phyloP scores from a whole-genome alignment of 768 basidiomycete genomes.

The Boletellus ananiceps region DNA sequence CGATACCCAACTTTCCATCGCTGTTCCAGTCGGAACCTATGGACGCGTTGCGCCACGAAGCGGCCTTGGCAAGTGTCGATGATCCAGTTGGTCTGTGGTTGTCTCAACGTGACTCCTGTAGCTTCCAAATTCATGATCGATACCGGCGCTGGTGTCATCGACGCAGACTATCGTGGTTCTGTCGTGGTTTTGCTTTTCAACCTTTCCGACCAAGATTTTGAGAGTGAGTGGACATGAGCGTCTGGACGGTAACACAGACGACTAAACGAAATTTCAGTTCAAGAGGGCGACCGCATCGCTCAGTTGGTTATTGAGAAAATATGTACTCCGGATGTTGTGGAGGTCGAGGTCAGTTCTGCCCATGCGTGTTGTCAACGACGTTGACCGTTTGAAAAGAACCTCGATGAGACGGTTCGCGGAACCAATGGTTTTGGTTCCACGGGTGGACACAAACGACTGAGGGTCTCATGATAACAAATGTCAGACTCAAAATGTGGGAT shows the following conservation, averaged over 20 bases:
- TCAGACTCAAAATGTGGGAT: background rate
- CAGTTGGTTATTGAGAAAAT: conserved; percentile 93
- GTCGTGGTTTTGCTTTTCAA: conserved; percentile 94
- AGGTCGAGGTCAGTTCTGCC: conserved; percentile 61
- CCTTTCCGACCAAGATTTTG: conserved; percentile 82
- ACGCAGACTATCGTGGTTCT: conserved; percentile 91
- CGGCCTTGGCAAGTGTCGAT: conserved; percentile 70
- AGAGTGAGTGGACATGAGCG: conserved; percentile 43
- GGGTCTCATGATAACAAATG: conserved; percentile 4
- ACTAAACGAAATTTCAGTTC: conserved; percentile 45
- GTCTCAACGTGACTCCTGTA: conserved; percentile 28
- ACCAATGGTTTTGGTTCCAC: conserved; percentile 92
- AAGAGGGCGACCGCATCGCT: conserved; percentile 92
- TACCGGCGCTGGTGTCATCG: conserved; percentile 96
- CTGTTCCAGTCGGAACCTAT: conserved; percentile 90
- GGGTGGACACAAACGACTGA: conserved; percentile 68
- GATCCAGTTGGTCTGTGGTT: background rate
- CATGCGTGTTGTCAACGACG: background rate
- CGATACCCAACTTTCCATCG: conserved; percentile 89
- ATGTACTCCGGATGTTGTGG: conserved; percentile 76
- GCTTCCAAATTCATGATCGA: conserved; percentile 98
- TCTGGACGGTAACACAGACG: background rate
- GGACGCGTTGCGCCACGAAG: conserved; percentile 95
- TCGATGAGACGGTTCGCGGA: conserved; percentile 84
- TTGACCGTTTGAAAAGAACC: conserved; percentile 46